Percentiles rank a stretch among this genome's conserved stretches.
Evolutionary conservation across 2,329 filamentous ascomycete species (phyloP).

Genomic region (Paecilomyces sp.): DNA sequence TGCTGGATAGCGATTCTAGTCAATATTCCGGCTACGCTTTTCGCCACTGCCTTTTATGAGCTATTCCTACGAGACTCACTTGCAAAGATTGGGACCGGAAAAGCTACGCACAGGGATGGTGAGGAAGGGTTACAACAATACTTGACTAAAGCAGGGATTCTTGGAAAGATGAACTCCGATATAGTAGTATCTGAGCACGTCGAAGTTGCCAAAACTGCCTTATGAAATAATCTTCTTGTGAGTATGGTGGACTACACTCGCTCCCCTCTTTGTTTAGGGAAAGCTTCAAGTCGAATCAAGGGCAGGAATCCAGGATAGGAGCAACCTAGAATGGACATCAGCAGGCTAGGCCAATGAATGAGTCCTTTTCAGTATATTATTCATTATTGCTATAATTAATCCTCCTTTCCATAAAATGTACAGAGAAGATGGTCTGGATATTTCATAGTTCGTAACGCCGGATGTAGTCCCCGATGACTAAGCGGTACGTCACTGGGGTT

Average conservation of each 20-base stretch:
- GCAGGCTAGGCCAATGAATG: too few relatives aligned
- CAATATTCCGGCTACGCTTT: conserved; percentile 51
- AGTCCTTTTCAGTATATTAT: too few relatives aligned
- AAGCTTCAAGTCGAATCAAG: not conserved
- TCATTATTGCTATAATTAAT: too few relatives aligned
- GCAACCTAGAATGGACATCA: too few relatives aligned
- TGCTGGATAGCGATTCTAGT: conserved; percentile 49
- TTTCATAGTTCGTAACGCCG: not conserved
- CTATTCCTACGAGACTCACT: conserved; percentile 48
- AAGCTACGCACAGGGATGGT: conserved; percentile 44
- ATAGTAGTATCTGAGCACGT: conserved; percentile 2
- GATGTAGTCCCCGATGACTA: not conserved
- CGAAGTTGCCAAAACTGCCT: not conserved
- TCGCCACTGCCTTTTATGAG: conserved; percentile 51
- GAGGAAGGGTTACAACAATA: conserved; percentile 39
- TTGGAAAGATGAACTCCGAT: conserved; percentile 8
- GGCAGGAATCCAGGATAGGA: too few relatives aligned
- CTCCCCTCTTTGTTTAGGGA: not conserved
- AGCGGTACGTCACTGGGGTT: not conserved
- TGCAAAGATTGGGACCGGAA: conserved; percentile 23
- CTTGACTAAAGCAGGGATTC: too few relatives aligned
- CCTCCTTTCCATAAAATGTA: too few relatives aligned
- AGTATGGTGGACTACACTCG: too few relatives aligned
- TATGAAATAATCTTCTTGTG: too few relatives aligned
- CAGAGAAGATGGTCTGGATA: too few relatives aligned